Evolutionary conservation across 345 rosid genomes (phyloP).

Genomic region (Pistacia vera): DNA sequence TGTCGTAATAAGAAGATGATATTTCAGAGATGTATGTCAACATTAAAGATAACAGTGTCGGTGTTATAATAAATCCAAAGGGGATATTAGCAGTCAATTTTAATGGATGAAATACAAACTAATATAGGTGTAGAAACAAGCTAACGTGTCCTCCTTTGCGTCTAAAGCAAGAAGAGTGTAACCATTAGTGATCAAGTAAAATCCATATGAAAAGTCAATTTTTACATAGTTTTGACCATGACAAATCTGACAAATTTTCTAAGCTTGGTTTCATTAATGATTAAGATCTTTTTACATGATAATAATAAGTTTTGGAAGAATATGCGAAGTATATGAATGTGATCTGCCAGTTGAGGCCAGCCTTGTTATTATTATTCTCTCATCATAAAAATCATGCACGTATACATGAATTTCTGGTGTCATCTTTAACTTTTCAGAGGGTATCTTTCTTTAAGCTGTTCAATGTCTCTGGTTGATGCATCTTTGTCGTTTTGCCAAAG

Average conservation of each 20-base stretch:
- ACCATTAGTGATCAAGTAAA: neutral
- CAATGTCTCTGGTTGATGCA: neutral
- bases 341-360: neutral
- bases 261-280: no score
- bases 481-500: neutral
- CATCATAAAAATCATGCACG: no score
- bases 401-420: neutral
- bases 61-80: no score
- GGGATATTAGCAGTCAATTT: no score
- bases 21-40: no score
- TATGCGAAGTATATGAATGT: no score
- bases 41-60: no score
- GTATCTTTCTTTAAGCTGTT: neutral
- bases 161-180: neutral
- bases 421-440: neutral
- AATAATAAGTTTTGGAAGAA: neutral
- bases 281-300: no score
- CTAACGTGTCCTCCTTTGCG: neutral
- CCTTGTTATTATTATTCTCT: neutral
- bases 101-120: neutral
- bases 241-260: neutral
- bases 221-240: neutral
- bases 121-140: neutral
- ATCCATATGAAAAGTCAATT: neutral
- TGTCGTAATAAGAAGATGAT: no score